Evolutionary conservation across 2,329 filamentous ascomycete species (phyloP).

Genomic region (Botrytis fragariae): DNA sequence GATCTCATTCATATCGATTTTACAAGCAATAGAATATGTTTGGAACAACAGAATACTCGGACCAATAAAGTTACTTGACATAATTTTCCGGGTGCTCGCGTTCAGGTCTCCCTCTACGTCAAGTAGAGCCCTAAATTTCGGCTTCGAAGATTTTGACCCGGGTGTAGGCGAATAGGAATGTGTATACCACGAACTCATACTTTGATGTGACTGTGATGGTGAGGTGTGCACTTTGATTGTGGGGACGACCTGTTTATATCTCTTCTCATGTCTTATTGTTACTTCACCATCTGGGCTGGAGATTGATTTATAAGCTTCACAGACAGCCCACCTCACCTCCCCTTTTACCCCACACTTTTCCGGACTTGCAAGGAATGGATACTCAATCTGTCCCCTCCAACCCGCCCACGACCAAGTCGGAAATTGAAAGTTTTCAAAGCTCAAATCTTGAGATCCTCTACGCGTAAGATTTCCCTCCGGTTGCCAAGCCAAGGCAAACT

Average conservation of each 20-base stretch:
- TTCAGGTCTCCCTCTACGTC: neutral
- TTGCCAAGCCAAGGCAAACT: neutral
- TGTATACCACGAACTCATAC: neutral
- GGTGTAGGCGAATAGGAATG: neutral
- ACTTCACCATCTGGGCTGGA: too few relatives aligned
- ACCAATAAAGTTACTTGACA: neutral
- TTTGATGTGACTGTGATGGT: neutral
- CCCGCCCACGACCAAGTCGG: constrained; percentile 3
- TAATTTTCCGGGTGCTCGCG: neutral
- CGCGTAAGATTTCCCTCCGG: neutral
- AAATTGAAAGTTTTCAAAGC: neutral
- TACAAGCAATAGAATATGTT: neutral
- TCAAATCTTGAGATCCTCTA: neutral
- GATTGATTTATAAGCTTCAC: neutral
- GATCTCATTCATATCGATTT: neutral
- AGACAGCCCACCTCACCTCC: neutral
- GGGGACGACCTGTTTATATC: neutral
- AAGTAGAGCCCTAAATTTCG: neutral
- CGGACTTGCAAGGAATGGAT: neutral
- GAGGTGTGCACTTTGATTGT: neutral
- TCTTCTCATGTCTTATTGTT: neutral
- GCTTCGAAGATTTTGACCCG: too few relatives aligned
- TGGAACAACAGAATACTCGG: neutral
- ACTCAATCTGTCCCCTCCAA: neutral
- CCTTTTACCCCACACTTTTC: neutral